Evolutionary conservation across 2,329 filamentous ascomycete species (phyloP), one percentile per base, ranked within the genome.

Genomic region (Claviceps fusiformis): DNA sequence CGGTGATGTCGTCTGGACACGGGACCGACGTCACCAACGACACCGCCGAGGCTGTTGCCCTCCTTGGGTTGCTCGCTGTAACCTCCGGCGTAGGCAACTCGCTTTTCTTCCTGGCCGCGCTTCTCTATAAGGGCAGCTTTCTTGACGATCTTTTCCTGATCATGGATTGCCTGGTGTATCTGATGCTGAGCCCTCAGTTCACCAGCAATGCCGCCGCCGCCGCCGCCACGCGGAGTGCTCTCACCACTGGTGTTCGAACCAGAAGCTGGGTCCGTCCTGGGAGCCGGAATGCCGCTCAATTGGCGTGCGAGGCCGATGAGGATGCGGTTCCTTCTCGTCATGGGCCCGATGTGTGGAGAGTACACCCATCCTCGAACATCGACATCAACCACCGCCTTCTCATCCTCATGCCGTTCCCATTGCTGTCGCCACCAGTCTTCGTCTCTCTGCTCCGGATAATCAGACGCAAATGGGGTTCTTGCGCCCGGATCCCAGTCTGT

Each of bases 361-460:
- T 95, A 98, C 53, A 97, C 81, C 93, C 95, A 98, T 15, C 93
- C 93, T 61, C 92, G 80, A 29, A 98, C 89, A 67, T 98, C 92
- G 6, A 97, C 89, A 65, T 97, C 92, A 1, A 96, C 87, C 4
- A 96, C 75, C 0, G 91, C 89, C 67, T 86, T 87, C 63, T 90
- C 84, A 57, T 92, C 85, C 67, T 95, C 87, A 54, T 85, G 80
- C 58, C 80, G 80, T 56, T 91, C 82, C 87, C 88, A 95, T 64
- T 92, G 83, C 54, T 81, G 74, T 46, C 79, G 80, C 85, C 87
- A 92, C 67, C 86, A 91, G 44, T 89, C 83, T 48, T 82, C 79
- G 59, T 89, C 83, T 48, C 75, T 77, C 37, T 79, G 72, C 1
- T 71, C 70, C 29, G 71, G 69, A 64, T 60, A 64, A 62, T 65